Evolutionary conservation across 1,139 yeast genomes (phyloP).

Genomic region (Entelexis paramagnoliae): DNA sequence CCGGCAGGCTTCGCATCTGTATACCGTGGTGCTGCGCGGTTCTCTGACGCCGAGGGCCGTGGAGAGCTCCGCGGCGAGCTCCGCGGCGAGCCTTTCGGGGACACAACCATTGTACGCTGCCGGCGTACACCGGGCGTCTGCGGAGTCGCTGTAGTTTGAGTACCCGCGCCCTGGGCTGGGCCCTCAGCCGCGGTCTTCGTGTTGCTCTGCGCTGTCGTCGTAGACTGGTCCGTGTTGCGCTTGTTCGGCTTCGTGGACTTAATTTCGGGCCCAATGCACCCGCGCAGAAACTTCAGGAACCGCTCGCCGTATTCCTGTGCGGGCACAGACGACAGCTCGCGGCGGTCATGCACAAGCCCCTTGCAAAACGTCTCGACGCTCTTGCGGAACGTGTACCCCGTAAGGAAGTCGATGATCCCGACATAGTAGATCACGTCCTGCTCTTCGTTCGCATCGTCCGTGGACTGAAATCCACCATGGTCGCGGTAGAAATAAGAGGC

Average conservation of each 20-base stretch:
- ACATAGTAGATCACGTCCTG: conserved; percentile 67
- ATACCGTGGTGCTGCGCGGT: neutral
- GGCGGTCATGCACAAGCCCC: conserved; percentile 55
- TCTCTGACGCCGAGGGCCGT: neutral
- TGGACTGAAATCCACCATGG: conserved; percentile 78
- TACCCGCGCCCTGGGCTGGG: neutral
- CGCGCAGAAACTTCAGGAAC: conserved; percentile 55
- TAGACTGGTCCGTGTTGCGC: conserved; percentile 9
- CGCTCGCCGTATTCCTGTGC: conserved; percentile 83
- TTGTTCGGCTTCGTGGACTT: conserved; percentile 11
- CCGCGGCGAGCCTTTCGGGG: neutral
- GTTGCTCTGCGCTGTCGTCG: neutral
- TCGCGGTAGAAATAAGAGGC: conserved; percentile 59
- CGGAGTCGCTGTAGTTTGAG: neutral
- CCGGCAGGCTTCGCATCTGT: neutral
- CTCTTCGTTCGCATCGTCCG: conserved; percentile 55
- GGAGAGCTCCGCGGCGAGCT: neutral
- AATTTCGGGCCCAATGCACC: conserved; percentile 23
- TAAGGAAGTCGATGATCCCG: conserved; percentile 90
- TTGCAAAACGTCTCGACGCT: conserved; percentile 81
- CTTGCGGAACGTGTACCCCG: conserved; percentile 69
- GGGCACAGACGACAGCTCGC: conserved; percentile 78
- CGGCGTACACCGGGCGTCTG: neutral
- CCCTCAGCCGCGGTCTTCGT: neutral
- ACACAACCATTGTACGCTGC: neutral